Evolutionary conservation across 2,329 filamentous ascomycete genomes (phyloP).

Genomic region (Cryphonectria carpinicola): DNA sequence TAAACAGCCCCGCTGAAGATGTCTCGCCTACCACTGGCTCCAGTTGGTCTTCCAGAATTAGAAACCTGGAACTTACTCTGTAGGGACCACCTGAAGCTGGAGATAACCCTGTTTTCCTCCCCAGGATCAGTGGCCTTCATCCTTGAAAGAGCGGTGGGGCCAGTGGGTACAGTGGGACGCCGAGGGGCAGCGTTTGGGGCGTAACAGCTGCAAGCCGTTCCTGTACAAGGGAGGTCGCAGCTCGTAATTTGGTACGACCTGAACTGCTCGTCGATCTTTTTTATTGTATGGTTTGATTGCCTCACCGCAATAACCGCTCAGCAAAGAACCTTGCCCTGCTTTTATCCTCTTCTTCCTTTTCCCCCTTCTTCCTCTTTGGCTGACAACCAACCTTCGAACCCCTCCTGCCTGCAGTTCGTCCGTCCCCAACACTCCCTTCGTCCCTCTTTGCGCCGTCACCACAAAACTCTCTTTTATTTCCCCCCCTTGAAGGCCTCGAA

Average conservation of each 20-base stretch:
- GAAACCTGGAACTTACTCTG: background rate
- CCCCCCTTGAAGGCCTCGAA: background rate
- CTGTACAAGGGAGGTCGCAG: constrained; percentile 13
- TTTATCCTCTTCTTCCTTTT: constrained; percentile 18
- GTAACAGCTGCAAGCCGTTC: background rate
- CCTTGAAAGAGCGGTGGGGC: background rate
- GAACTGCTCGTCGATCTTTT: constrained; percentile 1
- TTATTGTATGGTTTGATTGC: background rate
- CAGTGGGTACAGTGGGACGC: background rate
- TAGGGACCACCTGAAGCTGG: background rate
- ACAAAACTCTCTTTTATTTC: background rate
- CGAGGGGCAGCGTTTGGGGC: constrained; percentile 7
- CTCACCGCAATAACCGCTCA: constrained; percentile 3
- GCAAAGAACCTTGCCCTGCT: background rate
- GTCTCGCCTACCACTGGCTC: background rate
- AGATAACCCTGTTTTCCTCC: background rate
- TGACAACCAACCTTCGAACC: background rate
- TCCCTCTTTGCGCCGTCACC: background rate
- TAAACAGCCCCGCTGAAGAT: background rate
- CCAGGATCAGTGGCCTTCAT: background rate
- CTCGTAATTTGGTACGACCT: constrained; percentile 14
- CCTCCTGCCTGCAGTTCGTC: constrained; percentile 11
- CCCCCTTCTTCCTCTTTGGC: background rate
- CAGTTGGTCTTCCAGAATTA: background rate
- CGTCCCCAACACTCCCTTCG: constrained; percentile 11